A percentile compares a stretch with the other conserved stretches of the same genome.
Evolutionary conservation across 371 early-diverging fungal species (phyloP).

Genomic region (Rhizopus sp.): DNA sequence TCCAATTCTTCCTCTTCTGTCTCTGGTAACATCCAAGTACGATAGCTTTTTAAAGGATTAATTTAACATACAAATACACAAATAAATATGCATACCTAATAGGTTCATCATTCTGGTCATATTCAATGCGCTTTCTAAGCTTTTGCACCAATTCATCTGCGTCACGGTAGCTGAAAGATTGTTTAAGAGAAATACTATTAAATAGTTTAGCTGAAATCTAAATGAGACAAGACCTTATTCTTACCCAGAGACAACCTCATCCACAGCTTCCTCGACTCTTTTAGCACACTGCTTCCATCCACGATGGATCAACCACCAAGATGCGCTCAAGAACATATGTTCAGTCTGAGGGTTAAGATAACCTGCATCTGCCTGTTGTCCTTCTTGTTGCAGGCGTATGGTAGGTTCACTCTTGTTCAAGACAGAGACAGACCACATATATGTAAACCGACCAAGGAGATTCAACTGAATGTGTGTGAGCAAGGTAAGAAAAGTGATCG

Average conservation of each 20-base stretch:
- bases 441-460: slow-evolving; percentile 88
- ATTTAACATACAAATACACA: background rate
- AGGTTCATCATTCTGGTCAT: slow-evolving; percentile 34
- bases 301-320: slow-evolving; percentile 91
- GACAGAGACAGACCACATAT: slow-evolving; percentile 82
- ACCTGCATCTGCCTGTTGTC: slow-evolving; percentile 39
- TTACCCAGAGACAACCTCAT: slow-evolving; percentile 68
- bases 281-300: slow-evolving; percentile 81
- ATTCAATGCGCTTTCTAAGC: slow-evolving; percentile 37
- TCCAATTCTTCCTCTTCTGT: slow-evolving; percentile 60
- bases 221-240: slow-evolving; percentile 4
- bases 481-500: slow-evolving; percentile 76
- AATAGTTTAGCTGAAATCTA: background rate
- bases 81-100: slow-evolving; percentile 17
- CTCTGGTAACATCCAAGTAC: slow-evolving; percentile 70
- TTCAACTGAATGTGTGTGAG: slow-evolving; percentile 89
- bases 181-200: slow-evolving; percentile 36
- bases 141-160: slow-evolving; percentile 28
- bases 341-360: slow-evolving; percentile 64
- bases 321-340: slow-evolving; percentile 82
- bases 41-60: slow-evolving; percentile 34
- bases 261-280: slow-evolving; percentile 67
- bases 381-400: slow-evolving; percentile 48
- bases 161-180: slow-evolving; percentile 32
- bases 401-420: slow-evolving; percentile 55